phyloP scores from a whole-genome alignment of 1,139 yeast species.

The Candida tropicalis region DNA sequence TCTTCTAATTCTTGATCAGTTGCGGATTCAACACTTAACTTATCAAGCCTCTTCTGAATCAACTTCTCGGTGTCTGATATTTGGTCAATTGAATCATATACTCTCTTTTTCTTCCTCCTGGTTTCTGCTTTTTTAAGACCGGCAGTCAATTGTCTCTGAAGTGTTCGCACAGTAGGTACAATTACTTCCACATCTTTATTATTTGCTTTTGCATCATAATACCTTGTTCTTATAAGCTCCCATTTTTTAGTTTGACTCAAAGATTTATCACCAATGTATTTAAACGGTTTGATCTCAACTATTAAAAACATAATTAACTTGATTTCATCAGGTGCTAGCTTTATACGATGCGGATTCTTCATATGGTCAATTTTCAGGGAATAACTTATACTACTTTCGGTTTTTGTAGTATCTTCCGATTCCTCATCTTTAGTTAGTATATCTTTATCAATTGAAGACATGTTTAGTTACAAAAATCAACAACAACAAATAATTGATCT shows the following conservation, averaged over 20 bases:
- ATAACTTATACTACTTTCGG: neutral
- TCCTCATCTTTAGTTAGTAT: neutral
- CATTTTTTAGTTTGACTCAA: conserved; percentile 39
- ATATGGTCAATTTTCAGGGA: conserved; percentile 6
- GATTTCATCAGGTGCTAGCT: conserved; percentile 32
- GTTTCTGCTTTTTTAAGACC: conserved; percentile 35
- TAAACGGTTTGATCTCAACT: conserved; percentile 37
- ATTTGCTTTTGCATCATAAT: conserved; percentile 23
- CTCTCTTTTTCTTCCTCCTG: neutral
- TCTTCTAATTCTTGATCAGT: conserved; percentile 23
- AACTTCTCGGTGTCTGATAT: conserved; percentile 19
- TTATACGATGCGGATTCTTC: conserved; percentile 25
- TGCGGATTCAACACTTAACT: neutral
- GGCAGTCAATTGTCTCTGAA: conserved; percentile 38
- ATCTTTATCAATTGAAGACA: conserved; percentile 3
- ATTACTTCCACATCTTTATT: conserved; percentile 15
- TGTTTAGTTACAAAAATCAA: neutral
- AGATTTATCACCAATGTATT: conserved; percentile 38
- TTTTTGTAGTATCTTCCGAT: neutral
- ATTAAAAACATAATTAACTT: conserved; percentile 34
- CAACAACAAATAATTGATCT: too few relatives aligned
- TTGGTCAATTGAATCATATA: conserved; percentile 16
- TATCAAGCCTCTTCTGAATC: neutral
- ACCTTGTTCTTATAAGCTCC: conserved; percentile 34
- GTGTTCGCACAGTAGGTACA: conserved; percentile 40